Evolutionary conservation across 768 basidiomycete genomes (phyloP).

Genomic region (Rhodosporidiobolus sp.): DNA sequence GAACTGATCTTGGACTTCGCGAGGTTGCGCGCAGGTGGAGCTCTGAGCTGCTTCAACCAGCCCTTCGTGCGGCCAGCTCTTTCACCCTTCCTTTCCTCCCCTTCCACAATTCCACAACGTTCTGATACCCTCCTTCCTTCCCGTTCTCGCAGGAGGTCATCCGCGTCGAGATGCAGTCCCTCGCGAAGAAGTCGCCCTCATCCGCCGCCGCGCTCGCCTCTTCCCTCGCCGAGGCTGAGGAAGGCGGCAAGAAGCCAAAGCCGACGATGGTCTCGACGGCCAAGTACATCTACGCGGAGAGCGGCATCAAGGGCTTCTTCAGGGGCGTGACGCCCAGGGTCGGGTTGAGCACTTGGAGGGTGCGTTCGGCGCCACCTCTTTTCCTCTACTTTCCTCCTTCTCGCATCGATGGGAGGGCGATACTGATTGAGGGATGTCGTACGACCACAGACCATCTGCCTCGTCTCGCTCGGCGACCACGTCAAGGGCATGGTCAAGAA

Average conservation of each 20-base stretch:
- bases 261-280: slow-evolving; percentile 78
- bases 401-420: no score
- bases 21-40: slow-evolving; percentile 52
- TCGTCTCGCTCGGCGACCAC: slow-evolving; percentile 96
- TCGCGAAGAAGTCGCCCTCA: slow-evolving; percentile 62
- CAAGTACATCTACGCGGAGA: slow-evolving; percentile 77
- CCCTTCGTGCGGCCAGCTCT: slow-evolving; percentile 28
- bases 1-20: not conserved
- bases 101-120: not conserved
- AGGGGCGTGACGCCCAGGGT: slow-evolving; percentile 95
- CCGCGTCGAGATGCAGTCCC: slow-evolving; percentile 99
- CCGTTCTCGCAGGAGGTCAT: slow-evolving; percentile 56
- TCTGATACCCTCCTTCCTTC: not conserved
- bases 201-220: not conserved
- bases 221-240: slow-evolving; percentile 47
- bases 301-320: slow-evolving; percentile 91
- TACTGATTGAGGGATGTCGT: not conserved
- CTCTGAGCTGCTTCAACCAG: slow-evolving; percentile 97
- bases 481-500: slow-evolving; percentile 55
- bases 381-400: not conserved
- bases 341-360: slow-evolving; percentile 78
- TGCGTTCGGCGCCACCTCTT: slow-evolving; percentile 1
- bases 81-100: not conserved
- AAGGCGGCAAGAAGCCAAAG: slow-evolving; percentile 73
- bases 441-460: slow-evolving; percentile 75